These are phyloP conservation scores for Pseudopyrenochaeta lycopersici DNA, from an alignment of 2,329 filamentous ascomycete genomes.

Conservation along the genomic window DNA sequence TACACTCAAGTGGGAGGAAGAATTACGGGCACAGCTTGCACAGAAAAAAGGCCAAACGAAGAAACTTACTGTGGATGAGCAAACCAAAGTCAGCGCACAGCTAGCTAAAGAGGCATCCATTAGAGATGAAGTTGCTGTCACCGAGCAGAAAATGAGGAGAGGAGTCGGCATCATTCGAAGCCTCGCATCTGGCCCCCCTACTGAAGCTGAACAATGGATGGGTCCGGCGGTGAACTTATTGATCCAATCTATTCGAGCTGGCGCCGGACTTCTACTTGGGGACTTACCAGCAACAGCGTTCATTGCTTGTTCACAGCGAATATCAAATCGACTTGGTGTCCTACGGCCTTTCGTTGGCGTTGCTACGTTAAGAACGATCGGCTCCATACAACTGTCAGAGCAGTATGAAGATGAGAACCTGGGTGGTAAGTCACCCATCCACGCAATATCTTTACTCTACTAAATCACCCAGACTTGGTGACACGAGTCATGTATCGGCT, in stretches of 20 bases:
- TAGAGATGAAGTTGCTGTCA: slow-evolving; percentile 72
- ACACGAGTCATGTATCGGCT: slow-evolving; percentile 91
- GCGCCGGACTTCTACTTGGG: slow-evolving; percentile 82
- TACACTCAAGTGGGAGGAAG: slow-evolving; percentile 95
- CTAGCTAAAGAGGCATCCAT: slow-evolving; percentile 86
- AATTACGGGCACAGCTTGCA: slow-evolving; percentile 85
- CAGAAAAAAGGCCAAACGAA: slow-evolving; percentile 90
- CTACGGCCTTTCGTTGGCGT: slow-evolving; percentile 86
- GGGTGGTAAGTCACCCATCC: slow-evolving; percentile 57
- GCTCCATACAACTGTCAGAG: slow-evolving; percentile 74
- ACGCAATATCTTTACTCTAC: slow-evolving; percentile 3
- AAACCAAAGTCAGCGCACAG: slow-evolving; percentile 88
- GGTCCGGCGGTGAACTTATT: slow-evolving; percentile 79
- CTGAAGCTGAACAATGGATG: slow-evolving; percentile 88
- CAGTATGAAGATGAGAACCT: slow-evolving; percentile 82
- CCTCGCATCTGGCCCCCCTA: slow-evolving; percentile 87
- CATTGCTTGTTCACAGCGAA: slow-evolving; percentile 78
- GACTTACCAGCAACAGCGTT: slow-evolving; percentile 81
- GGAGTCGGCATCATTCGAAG: slow-evolving; percentile 87
- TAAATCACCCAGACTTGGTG: slow-evolving; percentile 64
- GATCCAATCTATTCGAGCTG: slow-evolving; percentile 77
- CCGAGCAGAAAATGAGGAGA: slow-evolving; percentile 77
- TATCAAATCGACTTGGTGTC: slow-evolving; percentile 76
- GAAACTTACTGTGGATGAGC: slow-evolving; percentile 90
- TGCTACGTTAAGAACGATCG: slow-evolving; percentile 82